Base-by-base conservation (phyloP, 164 flowering plant species). In the Chimonanthus praecox region DNA sequence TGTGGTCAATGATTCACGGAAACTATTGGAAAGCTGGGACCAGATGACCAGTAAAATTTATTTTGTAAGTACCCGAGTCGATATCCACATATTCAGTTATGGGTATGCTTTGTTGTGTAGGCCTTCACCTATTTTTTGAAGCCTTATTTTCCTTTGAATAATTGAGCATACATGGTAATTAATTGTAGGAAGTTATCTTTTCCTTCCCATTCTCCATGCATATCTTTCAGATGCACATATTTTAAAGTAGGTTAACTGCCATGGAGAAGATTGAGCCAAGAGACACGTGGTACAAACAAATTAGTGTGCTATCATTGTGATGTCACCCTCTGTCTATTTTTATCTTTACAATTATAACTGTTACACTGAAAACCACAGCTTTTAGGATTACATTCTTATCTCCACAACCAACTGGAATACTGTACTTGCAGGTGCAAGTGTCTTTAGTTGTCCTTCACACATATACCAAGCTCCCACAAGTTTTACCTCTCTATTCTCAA, bases 31-130 rank as follows among this genome's bases (percentile, higher is more conserved):
- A 73, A 81, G 76, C 79, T 91, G 94, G 87, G 89, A 90, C 73
- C 84, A 88, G 20, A 71, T 92, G 82, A 83, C 73, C 82, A 94
- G 97, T 78, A 94, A 88, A 91, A 78, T 91, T 70, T 85, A 87
- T 75, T 88, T 89, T 81, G 98, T 94, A 89, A 71, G 98, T 87
- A 11, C 6, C n/a, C 13, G 48, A 66, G 18, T 44, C 8, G 49
- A 44, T 33, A 44, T 7, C 21, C 4, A 3, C 6, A 13, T 10
- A 33, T 43, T 66, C 5, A 8, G 44, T 66, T 66, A 44, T 43
- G 46, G 46, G 9, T 66, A 33, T 66, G 21, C 15, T 18, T 21
- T 6, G 8, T 63, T 5, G 8, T 63, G 16, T 18, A 18, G 44
- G 66, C 9, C 66, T 13, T 7, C 60, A 7, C 60, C 15, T 7